These are phyloP conservation scores for Lodderomyces pseudojiufengensis DNA, from an alignment of 1,139 yeast genomes.

Conservation along the genomic window DNA sequence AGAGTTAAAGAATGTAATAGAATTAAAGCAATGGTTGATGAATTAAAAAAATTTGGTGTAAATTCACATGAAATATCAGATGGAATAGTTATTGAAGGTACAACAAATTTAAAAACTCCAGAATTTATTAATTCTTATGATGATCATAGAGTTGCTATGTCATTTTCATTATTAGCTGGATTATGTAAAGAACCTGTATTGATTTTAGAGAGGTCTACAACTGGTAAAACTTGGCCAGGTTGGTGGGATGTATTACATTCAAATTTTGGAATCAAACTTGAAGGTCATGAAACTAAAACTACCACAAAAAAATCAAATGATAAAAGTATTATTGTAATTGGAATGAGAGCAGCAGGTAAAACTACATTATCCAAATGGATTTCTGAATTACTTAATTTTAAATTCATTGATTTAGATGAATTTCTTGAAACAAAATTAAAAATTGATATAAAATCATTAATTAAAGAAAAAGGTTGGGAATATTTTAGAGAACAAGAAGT, in stretches of 20 bases:
- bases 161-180: slow-evolving; percentile 81
- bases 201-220: slow-evolving; percentile 84
- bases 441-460: slow-evolving; percentile 60
- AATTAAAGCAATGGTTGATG: slow-evolving; percentile 89
- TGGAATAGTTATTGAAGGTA: slow-evolving; percentile 84
- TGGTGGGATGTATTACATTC: slow-evolving; percentile 96
- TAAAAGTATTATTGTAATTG: slow-evolving; percentile 75
- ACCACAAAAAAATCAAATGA: slow-evolving; percentile 24
- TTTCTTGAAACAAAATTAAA: slow-evolving; percentile 57
- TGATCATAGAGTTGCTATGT: slow-evolving; percentile 98
- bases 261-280: slow-evolving; percentile 57
- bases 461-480: slow-evolving; percentile 80
- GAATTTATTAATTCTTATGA: slow-evolving; percentile 67
- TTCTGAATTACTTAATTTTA: slow-evolving; percentile 67
- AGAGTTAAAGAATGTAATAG: slow-evolving; percentile 97
- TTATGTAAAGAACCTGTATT: slow-evolving; percentile 54
- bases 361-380: slow-evolving; percentile 82
- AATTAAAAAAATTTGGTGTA: slow-evolving; percentile 89
- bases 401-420: slow-evolving; percentile 74
- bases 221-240: slow-evolving; percentile 99
- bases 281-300: slow-evolving; percentile 58
- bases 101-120: slow-evolving; percentile 50
- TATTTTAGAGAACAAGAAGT: slow-evolving; percentile 72
- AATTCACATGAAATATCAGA: slow-evolving; percentile 79
- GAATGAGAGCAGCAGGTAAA: slow-evolving; percentile 99